These are phyloP conservation scores for Penicillium desertorum DNA, from an alignment of 495 filamentous ascomycete species.

Conservation along the genomic window DNA sequence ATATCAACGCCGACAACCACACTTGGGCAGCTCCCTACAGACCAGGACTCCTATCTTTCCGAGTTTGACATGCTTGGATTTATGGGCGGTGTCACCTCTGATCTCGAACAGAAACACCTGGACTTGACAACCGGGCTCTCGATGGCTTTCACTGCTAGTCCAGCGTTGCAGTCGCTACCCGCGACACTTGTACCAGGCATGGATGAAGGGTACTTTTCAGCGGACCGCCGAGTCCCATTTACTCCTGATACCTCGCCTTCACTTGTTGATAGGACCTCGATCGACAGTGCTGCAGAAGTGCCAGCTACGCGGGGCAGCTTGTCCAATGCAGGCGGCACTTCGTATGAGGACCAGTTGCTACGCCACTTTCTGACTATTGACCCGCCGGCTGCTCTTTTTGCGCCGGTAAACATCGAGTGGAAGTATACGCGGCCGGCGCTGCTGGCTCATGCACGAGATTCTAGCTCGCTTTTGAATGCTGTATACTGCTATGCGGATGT, in stretches of 20 bases:
- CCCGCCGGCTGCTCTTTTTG: constrained; percentile 39
- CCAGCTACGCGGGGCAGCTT: no score
- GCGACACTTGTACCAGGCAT: not conserved
- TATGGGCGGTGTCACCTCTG: constrained; percentile 42
- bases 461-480: constrained; percentile 31
- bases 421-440: constrained; percentile 34
- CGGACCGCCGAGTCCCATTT: constrained; percentile 14
- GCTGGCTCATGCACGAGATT: constrained; percentile 28
- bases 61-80: constrained; percentile 44
- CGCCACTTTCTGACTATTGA: constrained; percentile 36
- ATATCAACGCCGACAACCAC: constrained; percentile 16
- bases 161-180: constrained; percentile 17
- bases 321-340: constrained; percentile 18
- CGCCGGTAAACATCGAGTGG: constrained; percentile 39
- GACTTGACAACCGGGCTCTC: constrained; percentile 34
- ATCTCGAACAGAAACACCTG: constrained; percentile 41
- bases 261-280: constrained; percentile 19
- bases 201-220: constrained; percentile 17
- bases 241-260: constrained; percentile 22
- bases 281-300: constrained; percentile 13
- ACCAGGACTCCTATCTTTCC: constrained; percentile 16
- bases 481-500: constrained; percentile 42
- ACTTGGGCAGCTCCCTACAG: constrained; percentile 13
- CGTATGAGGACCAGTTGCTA: constrained; percentile 39
- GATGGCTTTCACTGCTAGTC: constrained; percentile 16